Base-by-base conservation (phyloP, 129 eudicot species). In the Lactuca saligna region DNA sequence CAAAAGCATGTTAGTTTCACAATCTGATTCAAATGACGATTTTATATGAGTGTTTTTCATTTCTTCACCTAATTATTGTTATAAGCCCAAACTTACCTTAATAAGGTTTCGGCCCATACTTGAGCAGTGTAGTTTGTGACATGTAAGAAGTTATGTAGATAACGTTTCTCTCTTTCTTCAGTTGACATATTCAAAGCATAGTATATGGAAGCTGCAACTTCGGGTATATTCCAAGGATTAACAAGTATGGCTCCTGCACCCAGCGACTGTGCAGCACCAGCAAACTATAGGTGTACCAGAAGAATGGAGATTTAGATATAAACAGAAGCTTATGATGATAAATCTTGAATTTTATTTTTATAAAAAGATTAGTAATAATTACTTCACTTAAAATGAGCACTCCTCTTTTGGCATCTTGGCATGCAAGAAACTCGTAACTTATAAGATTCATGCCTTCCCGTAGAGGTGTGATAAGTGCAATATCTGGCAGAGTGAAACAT, bases 161-260 rank as follows among this genome's bases (percentile, higher is more conserved):
- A 96, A 9, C 97, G 87, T 54, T 87, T 93, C 72, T 86, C 96
- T 83, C 98, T 83, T 77, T 93, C 98, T 60, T 93, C 92, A 63
- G 80, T 83, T 5, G 82, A 69, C 98, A 93, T 93, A 63, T 77
- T 78, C 37, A 93, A 81, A 74, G 98, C 98, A 72, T 84, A 87
- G 68, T 84, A 86, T 32, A 93, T 89, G n/a, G 98, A 82, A 72
- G 91, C 71, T 71, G 95, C 98, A 66, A 86, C 96, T 77, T 89
- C 97, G 16, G 97, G 83, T 65, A 92, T 86, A 78, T 93, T 89
- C 97, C 97, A 86, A 9, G 97, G 98, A 77, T 93, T 93, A 17
- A 91, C 98, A 11, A 91, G 94, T 44, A 91, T 79, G 41, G 98
- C 98, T 71, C 98, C 98, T 44, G 97, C 98, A 74, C 97, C 97